Conservation (phyloP, 352 stramenopile species). For the Pythium monospermum region DNA sequence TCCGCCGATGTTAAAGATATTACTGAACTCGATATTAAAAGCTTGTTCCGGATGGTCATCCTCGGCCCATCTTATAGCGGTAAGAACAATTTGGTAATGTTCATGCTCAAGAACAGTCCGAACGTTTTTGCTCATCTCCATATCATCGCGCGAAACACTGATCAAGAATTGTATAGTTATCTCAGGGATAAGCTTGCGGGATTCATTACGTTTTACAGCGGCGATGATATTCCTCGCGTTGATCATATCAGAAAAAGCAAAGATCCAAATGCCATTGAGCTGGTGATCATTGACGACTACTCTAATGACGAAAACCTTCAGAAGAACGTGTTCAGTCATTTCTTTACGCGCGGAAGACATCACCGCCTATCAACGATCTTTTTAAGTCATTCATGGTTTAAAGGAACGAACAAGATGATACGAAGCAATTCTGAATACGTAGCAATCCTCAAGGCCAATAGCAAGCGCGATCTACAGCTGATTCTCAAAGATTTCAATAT, state of each 20-base stretch:
- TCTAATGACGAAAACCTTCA: slow-evolving; percentile 22
- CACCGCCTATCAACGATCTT: slow-evolving; percentile 20
- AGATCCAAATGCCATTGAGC: slow-evolving; percentile 11
- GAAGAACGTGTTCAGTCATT: slow-evolving; percentile 26
- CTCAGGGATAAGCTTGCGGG: slow-evolving; percentile 18
- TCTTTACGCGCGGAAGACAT: slow-evolving; percentile 24
- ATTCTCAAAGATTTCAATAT: slow-evolving; percentile 26
- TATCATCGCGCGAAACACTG: slow-evolving; percentile 15
- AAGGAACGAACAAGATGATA: slow-evolving; percentile 25
- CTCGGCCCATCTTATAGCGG: slow-evolving; percentile 9
- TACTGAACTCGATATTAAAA: slow-evolving; percentile 12
- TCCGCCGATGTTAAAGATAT: background rate
- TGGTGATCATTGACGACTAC: slow-evolving; percentile 29
- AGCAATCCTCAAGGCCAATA: slow-evolving; percentile 24
- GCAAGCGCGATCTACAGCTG: slow-evolving; percentile 22
- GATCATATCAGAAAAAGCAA: slow-evolving; percentile 17
- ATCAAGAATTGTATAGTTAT: slow-evolving; percentile 20
- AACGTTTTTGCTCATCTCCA: slow-evolving; percentile 19
- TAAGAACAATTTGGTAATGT: slow-evolving; percentile 18
- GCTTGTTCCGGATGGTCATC: slow-evolving; percentile 20
- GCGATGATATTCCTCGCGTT: slow-evolving; percentile 12
- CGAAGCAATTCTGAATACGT: slow-evolving; percentile 20
- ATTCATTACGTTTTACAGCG: slow-evolving; percentile 20
- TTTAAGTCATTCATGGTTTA: slow-evolving; percentile 20
- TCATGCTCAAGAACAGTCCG: slow-evolving; percentile 18